Evolutionary conservation across 2,329 filamentous ascomycete species (phyloP).

Genomic region (Fusarium metavorans): DNA sequence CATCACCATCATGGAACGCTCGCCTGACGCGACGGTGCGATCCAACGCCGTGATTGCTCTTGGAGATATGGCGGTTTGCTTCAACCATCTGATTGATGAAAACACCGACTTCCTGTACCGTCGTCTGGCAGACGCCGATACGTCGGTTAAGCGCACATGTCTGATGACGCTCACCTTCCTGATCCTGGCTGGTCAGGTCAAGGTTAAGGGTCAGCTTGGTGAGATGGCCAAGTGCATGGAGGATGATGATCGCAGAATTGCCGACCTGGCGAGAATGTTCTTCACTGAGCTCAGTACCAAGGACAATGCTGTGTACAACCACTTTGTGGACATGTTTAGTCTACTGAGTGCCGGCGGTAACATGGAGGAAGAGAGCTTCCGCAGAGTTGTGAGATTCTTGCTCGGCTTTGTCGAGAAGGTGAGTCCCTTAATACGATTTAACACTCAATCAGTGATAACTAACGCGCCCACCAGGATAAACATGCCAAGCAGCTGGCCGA

Average conservation of each 20-base stretch:
- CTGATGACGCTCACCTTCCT: conserved; percentile 98
- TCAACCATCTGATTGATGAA: conserved; percentile 99
- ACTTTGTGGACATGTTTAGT: conserved; percentile 99
- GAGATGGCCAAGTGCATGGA: conserved; percentile 99
- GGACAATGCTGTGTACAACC: conserved; percentile 98
- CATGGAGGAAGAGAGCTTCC: conserved; percentile 87
- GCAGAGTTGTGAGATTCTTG: conserved; percentile 89
- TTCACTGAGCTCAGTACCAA: conserved; percentile 98
- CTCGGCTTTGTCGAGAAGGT: conserved; percentile 98
- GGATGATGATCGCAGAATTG: conserved; percentile 93
- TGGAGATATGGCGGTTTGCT: conserved; percentile 99
- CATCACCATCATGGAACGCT: conserved; percentile 97
- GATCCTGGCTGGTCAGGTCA: conserved; percentile 96
- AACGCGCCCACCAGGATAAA: conserved; percentile 76
- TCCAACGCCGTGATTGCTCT: conserved; percentile 97
- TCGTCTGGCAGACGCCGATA: conserved; percentile 87
- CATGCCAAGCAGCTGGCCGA: conserved; percentile 94
- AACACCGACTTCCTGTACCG: conserved; percentile 99
- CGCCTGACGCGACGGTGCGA: conserved; percentile 89
- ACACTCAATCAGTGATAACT: conserved; percentile 13
- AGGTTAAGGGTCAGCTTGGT: conserved; percentile 97
- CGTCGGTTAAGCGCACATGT: conserved; percentile 94
- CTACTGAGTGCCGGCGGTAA: conserved; percentile 84
- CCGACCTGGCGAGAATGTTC: conserved; percentile 96
- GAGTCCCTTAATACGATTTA: conserved; percentile 45